phyloP scores from a whole-genome alignment of 345 rosid genomes.

The Turnera subulata region DNA sequence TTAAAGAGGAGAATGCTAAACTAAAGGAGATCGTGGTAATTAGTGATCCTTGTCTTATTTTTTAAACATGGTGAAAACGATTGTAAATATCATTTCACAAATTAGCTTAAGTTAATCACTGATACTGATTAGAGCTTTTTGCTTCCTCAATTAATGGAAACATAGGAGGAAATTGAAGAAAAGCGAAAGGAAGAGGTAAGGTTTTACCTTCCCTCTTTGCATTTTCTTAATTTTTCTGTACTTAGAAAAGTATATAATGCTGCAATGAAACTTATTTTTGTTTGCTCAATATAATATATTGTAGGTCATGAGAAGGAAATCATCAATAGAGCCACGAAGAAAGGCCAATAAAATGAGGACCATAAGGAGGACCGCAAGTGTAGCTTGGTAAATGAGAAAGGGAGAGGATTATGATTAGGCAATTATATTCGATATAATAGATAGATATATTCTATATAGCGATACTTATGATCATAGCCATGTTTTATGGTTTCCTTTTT shows the following conservation, averaged over 20 bases:
- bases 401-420: too few relatives aligned
- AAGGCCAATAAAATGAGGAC: constrained; percentile 40
- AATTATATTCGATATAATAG: too few relatives aligned
- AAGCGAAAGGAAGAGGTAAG: constrained; percentile 55
- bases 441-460: too few relatives aligned
- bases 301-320: constrained; percentile 43
- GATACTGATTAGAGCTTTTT: background rate
- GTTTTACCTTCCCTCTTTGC: too few relatives aligned
- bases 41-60: background rate
- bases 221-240: background rate
- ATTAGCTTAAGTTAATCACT: background rate
- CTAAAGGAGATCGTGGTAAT: constrained; percentile 61
- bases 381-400: too few relatives aligned
- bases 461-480: too few relatives aligned
- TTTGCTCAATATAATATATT: background rate
- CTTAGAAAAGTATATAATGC: background rate
- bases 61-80: too few relatives aligned
- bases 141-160: background rate
- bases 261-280: background rate
- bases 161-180: constrained; percentile 53
- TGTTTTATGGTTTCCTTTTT: too few relatives aligned
- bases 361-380: constrained; percentile 53
- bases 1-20: constrained; percentile 69
- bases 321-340: constrained; percentile 26
- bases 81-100: background rate